Evolutionary conservation across 805 yeast species (phyloP).

Genomic region (Wickerhamomyces hampshirensis): DNA sequence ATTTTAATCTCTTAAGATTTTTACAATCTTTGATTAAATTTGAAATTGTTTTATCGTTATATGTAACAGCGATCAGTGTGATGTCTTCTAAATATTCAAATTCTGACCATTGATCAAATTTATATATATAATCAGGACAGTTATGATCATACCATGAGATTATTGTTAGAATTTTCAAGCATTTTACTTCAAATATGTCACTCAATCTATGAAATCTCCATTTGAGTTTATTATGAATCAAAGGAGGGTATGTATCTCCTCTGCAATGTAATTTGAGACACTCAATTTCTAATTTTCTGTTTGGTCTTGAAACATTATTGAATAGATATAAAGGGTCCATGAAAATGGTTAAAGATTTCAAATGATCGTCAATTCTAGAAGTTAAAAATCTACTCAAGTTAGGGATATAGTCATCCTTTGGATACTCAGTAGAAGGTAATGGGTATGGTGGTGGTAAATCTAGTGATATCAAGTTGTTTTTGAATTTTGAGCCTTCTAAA

Average conservation of each 20-base stretch:
- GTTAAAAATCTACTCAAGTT: slow-evolving; percentile 24
- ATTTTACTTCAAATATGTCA: slow-evolving; percentile 32
- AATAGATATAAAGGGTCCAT: slow-evolving; percentile 35
- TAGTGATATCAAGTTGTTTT: slow-evolving; percentile 17
- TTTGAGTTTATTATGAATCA: slow-evolving; percentile 23
- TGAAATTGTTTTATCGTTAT: slow-evolving; percentile 26
- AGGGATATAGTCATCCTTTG: slow-evolving; percentile 23
- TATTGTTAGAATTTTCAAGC: slow-evolving; percentile 32
- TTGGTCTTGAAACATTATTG: slow-evolving; percentile 24
- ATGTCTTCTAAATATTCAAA: slow-evolving; percentile 33
- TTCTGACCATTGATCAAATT: slow-evolving; percentile 33
- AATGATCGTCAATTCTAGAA: slow-evolving; percentile 17
- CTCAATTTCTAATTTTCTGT: slow-evolving; percentile 28
- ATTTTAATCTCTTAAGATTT: slow-evolving; percentile 31
- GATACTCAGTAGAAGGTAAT: slow-evolving; percentile 18
- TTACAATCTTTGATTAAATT: slow-evolving; percentile 28
- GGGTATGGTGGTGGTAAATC: slow-evolving; percentile 31
- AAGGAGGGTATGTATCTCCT: slow-evolving; percentile 31
- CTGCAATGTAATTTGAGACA: slow-evolving; percentile 38
- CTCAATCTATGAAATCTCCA: slow-evolving; percentile 23
- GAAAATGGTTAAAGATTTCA: slow-evolving; percentile 28
- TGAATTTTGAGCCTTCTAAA: slow-evolving; percentile 26
- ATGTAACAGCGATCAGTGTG: slow-evolving; percentile 35
- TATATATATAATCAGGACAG: slow-evolving; percentile 28
- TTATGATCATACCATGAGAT: slow-evolving; percentile 39